Evolutionary conservation across 2,329 filamentous ascomycete genomes (phyloP).

Genomic region (Diaporthe sp.): DNA sequence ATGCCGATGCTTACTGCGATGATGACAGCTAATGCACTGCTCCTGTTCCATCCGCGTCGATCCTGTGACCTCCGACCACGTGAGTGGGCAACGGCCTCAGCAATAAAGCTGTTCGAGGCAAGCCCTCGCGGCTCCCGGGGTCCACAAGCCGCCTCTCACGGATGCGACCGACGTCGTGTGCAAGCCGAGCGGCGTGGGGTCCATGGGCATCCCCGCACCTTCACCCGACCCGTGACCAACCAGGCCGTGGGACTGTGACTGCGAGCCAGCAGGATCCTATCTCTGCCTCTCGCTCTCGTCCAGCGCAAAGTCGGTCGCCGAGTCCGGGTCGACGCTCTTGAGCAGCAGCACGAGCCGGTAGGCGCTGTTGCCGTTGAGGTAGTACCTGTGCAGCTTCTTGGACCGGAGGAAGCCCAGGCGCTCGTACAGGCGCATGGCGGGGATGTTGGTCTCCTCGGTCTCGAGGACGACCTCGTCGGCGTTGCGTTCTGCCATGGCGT

Average conservation of each 20-base stretch:
- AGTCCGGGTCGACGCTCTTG: slow-evolving; percentile 65
- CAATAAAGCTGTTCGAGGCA: neutral
- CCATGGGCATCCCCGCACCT: neutral
- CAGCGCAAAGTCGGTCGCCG: slow-evolving; percentile 51
- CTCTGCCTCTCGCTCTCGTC: slow-evolving; percentile 47
- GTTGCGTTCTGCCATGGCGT: slow-evolving; percentile 85
- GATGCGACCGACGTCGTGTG: neutral
- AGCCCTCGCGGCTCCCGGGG: neutral
- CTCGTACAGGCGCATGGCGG: slow-evolving; percentile 94
- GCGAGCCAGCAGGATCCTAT: slow-evolving; percentile 17
- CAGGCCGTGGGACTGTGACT: neutral
- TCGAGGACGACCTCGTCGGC: slow-evolving; percentile 97
- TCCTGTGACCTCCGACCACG: neutral
- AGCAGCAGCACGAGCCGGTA: slow-evolving; percentile 89
- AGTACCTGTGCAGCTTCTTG: slow-evolving; percentile 94
- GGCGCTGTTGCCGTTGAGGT: slow-evolving; percentile 95
- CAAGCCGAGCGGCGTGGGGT: neutral
- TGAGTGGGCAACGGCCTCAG: neutral
- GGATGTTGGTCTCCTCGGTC: slow-evolving; percentile 92
- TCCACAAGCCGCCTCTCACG: neutral
- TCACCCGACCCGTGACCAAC: neutral
- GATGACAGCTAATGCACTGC: neutral
- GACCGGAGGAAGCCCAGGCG: slow-evolving; percentile 90
- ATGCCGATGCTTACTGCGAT: neutral
- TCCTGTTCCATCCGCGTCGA: slow-evolving; percentile 3